Conservation (phyloP, 805 yeast genomes). For the Myxozyma lipomycoides region DNA sequence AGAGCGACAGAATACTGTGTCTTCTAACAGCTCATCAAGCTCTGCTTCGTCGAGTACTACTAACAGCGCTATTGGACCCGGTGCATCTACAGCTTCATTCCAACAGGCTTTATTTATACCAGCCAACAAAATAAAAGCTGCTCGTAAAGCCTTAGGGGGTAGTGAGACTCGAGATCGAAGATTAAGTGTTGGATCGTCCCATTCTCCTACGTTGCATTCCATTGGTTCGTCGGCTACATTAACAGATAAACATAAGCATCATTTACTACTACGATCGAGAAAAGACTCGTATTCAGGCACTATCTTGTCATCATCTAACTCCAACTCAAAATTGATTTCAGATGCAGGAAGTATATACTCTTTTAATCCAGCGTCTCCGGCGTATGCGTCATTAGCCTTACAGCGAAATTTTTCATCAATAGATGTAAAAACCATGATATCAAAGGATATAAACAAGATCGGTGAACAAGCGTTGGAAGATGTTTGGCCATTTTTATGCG, state of each 20-base stretch:
- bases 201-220: constrained; percentile 6
- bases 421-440: constrained; percentile 28
- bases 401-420: constrained; percentile 34
- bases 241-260: constrained; percentile 34
- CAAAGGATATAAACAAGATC: constrained; percentile 36
- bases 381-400: constrained; percentile 27
- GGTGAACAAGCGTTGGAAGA: constrained; percentile 42
- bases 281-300: constrained; percentile 40
- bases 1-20: neutral
- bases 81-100: constrained; percentile 5
- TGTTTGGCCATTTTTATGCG: constrained; percentile 48
- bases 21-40: constrained; percentile 15
- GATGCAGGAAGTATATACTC: constrained; percentile 43
- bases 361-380: constrained; percentile 40
- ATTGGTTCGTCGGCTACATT: constrained; percentile 7
- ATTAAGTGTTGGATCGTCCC: constrained; percentile 12
- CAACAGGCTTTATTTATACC: constrained; percentile 10
- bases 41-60: constrained; percentile 17
- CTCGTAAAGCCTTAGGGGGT: neutral
- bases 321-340: constrained; percentile 42
- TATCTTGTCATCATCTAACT: constrained; percentile 42
- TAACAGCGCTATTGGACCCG: constrained; percentile 1
- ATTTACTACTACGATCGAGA: constrained; percentile 38
- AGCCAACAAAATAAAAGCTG: neutral
- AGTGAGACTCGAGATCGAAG: constrained; percentile 7